Evolutionary conservation across 1,284 basidiomycete genomes (phyloP), one percentile per base, ranked within the genome.

Genomic region (Tilletia walkeri): DNA sequence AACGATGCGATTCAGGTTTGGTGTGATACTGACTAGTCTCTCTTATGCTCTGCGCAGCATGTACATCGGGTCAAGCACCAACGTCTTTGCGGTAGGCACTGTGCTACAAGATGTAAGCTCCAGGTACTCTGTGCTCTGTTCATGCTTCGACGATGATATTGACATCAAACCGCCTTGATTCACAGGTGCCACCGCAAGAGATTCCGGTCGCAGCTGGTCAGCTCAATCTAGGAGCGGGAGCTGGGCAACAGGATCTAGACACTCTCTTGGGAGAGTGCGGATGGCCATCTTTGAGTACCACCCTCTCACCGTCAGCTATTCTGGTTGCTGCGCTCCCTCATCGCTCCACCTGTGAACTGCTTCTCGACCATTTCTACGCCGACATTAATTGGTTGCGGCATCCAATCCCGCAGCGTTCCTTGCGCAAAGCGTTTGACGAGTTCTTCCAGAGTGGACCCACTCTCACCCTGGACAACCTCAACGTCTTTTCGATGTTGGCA

Each of bases 381-480:
- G 72, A 78, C 66, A 74, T 79, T 72, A 81, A 80, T 65, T 81
- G 80, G 80, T 71, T 81, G 53, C 75, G 80, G n/a, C 78, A 78
- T 65, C 77, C 76, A 2, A 49, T 78, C 18, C 76, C 77, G 0
- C 75, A 75, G 39, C 69, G 72, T 50, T 69, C 71, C 66, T 50
- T 78, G 1, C 74, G 73, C 61, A 66, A 74, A 18, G 36, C 34
- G 7, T 69, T 63, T 24, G 68, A 66, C 18, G 47, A 68, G 18
- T 75, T 79, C 41, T 77, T 76, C 75, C 72, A 73, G 20, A 68
- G 70, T 1, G 78, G 76, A 24, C 78, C 79, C 20, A 72, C 68
- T 61, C 72, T 81, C 65, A 77, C 72, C 16, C 72, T 75, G 7
- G 65, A 68, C 18, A 80, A 77, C 68, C 75, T 81, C 72, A 80